phyloP scores from a whole-genome alignment of 306 rosid genomes.

The Malus sylvestris region DNA sequence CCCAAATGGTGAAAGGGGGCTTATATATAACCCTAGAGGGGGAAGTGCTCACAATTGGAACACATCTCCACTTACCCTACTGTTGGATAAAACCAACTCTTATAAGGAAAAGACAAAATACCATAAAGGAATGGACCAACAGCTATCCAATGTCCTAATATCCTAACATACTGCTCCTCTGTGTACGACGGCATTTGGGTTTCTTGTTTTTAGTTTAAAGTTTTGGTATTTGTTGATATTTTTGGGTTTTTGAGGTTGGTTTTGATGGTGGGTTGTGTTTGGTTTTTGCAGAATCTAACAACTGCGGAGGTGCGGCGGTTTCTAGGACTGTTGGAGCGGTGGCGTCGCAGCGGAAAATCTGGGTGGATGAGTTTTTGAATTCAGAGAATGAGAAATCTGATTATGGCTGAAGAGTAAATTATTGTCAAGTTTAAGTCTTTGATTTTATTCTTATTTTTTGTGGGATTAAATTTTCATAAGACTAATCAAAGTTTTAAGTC shows the following conservation, averaged over 20 bases:
- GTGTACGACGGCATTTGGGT: constrained; percentile 28
- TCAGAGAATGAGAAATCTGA: constrained; percentile 92
- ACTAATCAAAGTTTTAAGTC: background rate
- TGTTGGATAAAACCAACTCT: too few relatives aligned
- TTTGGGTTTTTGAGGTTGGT: background rate
- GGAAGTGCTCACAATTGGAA: too few relatives aligned
- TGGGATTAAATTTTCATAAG: background rate
- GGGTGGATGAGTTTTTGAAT: constrained; percentile 62
- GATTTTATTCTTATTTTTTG: background rate
- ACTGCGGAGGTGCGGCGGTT: constrained; percentile 28
- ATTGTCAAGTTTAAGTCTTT: background rate
- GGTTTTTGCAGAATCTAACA: constrained; percentile 35
- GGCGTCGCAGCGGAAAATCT: constrained; percentile 41
- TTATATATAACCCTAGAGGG: too few relatives aligned
- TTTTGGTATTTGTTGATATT: background rate
- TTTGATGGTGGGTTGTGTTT: background rate
- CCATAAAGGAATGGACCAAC: too few relatives aligned
- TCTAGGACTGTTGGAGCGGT: constrained; percentile 29
- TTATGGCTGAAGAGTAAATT: constrained; percentile 58
- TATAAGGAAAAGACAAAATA: too few relatives aligned
- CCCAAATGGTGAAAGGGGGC: too few relatives aligned
- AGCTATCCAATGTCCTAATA: too few relatives aligned
- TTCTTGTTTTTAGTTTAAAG: background rate
- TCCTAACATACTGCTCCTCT: constrained; percentile 8
- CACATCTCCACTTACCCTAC: too few relatives aligned